phyloP scores from a whole-genome alignment of 2,329 filamentous ascomycete genomes.

The Aspergillus aculeatinus region DNA sequence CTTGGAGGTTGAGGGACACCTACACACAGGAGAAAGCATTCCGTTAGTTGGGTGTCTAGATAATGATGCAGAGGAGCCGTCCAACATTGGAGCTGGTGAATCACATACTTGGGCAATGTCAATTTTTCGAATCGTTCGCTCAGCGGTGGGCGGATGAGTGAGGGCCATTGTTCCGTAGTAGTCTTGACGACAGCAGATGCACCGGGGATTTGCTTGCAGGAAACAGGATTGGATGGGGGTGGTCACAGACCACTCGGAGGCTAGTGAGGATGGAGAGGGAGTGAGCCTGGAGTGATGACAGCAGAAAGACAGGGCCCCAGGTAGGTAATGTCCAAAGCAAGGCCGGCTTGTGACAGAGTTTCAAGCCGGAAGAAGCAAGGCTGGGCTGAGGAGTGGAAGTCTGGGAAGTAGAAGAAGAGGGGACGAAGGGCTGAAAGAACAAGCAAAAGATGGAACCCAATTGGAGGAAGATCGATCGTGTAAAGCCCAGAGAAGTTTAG shows the following conservation, averaged over 20 bases:
- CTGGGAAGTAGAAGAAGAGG: slow-evolving; percentile 4
- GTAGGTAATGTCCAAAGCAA: background rate
- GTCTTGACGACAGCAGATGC: slow-evolving; percentile 10
- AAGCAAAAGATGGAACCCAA: slow-evolving; percentile 14
- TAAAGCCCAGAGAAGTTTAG: slow-evolving; percentile 6
- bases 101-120: slow-evolving; percentile 42
- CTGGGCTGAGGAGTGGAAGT: background rate
- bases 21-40: slow-evolving; percentile 42
- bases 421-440: slow-evolving; percentile 14
- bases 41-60: slow-evolving; percentile 19
- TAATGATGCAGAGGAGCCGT: background rate
- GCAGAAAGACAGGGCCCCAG: background rate
- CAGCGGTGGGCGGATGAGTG: slow-evolving; percentile 32
- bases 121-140: slow-evolving; percentile 43
- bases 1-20: slow-evolving; percentile 92
- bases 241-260: slow-evolving; percentile 1
- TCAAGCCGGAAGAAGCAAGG: background rate
- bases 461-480: slow-evolving; percentile 14
- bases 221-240: background rate
- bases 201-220: slow-evolving; percentile 18
- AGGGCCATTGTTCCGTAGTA: slow-evolving; percentile 31
- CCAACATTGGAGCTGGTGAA: background rate
- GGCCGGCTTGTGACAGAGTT: background rate
- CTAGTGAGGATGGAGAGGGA: background rate
- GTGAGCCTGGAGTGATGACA: background rate